Evolutionary conservation across 768 basidiomycete genomes (phyloP).

Genomic region (Suillus hirtellus): DNA sequence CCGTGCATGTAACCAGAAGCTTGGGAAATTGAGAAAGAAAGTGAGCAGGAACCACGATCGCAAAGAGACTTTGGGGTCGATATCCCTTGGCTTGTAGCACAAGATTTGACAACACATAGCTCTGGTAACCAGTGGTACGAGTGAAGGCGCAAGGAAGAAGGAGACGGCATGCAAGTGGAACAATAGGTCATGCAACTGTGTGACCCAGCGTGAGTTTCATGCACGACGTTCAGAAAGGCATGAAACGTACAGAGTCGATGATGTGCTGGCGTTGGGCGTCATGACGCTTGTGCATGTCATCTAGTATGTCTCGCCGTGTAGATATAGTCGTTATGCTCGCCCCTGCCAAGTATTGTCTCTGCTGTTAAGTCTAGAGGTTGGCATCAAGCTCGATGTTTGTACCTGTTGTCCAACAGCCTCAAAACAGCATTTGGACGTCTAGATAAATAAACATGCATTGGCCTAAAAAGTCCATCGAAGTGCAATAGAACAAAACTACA

Average conservation of each 20-base stretch:
- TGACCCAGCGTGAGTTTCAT: slow-evolving; percentile 12
- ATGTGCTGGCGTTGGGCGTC: slow-evolving; percentile 72
- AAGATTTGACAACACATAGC: slow-evolving; percentile 60
- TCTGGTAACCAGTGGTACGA: slow-evolving; percentile 43
- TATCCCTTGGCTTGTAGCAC: slow-evolving; percentile 65
- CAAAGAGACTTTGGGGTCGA: slow-evolving; percentile 63
- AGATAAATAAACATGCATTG: background rate
- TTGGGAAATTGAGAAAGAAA: slow-evolving; percentile 56
- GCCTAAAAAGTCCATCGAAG: background rate
- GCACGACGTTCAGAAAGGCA: slow-evolving; percentile 11
- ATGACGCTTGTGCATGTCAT: slow-evolving; percentile 60
- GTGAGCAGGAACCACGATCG: slow-evolving; percentile 67
- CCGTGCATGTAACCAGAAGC: slow-evolving; percentile 61
- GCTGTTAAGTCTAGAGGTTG: slow-evolving; percentile 2
- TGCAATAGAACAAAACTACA: slow-evolving; percentile 5
- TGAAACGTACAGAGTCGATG: slow-evolving; percentile 57
- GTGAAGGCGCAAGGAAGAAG: slow-evolving; percentile 72
- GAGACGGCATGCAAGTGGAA: slow-evolving; percentile 76
- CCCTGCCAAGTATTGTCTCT: background rate
- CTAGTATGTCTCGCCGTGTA: slow-evolving; percentile 22
- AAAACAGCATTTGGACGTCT: background rate
- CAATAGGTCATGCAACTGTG: slow-evolving; percentile 66
- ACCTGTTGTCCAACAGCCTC: slow-evolving; percentile 23
- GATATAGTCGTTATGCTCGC: slow-evolving; percentile 1
- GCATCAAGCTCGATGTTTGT: slow-evolving; percentile 26